A percentile compares a stretch with the other conserved stretches of the same genome.
Conservation (phyloP, 495 filamentous ascomycete species). For the Tricharina praecox region DNA sequence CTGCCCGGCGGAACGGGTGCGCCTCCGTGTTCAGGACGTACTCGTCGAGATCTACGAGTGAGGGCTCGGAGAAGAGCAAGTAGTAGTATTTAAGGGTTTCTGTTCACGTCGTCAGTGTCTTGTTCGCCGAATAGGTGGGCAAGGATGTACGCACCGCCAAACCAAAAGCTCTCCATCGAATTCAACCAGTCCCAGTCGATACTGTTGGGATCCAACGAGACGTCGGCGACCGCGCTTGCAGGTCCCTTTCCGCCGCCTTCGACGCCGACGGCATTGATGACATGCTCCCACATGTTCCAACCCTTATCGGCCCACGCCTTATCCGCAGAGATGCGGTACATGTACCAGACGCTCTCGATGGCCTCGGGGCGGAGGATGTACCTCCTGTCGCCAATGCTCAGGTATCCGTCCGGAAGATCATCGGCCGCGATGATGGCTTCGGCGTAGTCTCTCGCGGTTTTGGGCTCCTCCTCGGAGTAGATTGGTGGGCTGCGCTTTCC, state of each 20-base stretch:
- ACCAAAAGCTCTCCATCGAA: constrained; percentile 34
- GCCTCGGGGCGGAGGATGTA: constrained; percentile 43
- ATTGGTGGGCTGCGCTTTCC: constrained; percentile 7
- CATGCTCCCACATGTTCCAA: constrained; percentile 41
- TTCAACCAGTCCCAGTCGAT: constrained; percentile 10
- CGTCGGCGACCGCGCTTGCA: not conserved
- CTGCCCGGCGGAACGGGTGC: constrained; percentile 44
- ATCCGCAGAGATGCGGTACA: constrained; percentile 42
- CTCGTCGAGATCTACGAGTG: constrained; percentile 50
- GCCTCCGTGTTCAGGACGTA: constrained; percentile 65
- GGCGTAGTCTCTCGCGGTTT: not conserved
- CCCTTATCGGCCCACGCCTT: constrained; percentile 38
- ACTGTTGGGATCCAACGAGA: not conserved
- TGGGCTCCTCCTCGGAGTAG: not conserved
- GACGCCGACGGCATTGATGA: constrained; percentile 11
- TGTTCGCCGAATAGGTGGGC: not conserved
- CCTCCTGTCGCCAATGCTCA: constrained; percentile 31
- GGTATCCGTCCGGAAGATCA: constrained; percentile 42
- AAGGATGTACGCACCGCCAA: constrained; percentile 30
- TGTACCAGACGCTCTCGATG: constrained; percentile 43
- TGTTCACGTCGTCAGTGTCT: constrained; percentile 31
- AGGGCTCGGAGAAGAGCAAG: constrained; percentile 59
- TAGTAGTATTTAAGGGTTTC: constrained; percentile 94
- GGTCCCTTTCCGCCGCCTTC: not conserved
- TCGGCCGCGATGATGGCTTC: constrained; percentile 23